Base-by-base conservation (phyloP, 2,329 filamentous ascomycete genomes). In the Alternaria ethzedia region DNA sequence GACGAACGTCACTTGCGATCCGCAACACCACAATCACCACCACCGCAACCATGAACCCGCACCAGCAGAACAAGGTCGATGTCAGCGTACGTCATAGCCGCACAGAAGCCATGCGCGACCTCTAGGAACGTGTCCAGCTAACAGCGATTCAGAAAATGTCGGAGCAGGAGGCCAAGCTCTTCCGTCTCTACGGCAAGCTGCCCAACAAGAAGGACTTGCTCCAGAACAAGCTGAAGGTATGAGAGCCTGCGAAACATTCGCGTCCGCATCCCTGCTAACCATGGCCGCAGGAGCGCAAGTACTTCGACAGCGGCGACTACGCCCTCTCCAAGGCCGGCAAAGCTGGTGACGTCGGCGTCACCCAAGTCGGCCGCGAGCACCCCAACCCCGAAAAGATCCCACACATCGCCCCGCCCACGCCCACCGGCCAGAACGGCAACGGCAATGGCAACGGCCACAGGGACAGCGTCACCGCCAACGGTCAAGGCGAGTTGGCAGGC, bases 61-160 rank as follows among this genome's bases (percentile, higher is more conserved):
- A 94, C 82, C 93, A 97, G 87, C 94, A 97, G 88, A 97, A 97
- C 87, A 98, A 99, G 87, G 88, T 98, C 77, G 96, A 99, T 83
- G 87, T 97, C 83, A 94, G 88, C 86, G 96, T 97, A 85, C 85
- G 92, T 88, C 67, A 70, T 70, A 59, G 32, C 45, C 61, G 65
- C 67, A 41, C 67, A 41, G n/a, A 17, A 41, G 15, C 64, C 70
- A 57, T 65, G 66, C 66, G 62, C 65, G 54, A 36, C 59, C 45
- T 54, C 21, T 25, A 41, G 32, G 30, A 28, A 54, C 20, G 28
- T 28, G 52, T 26, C 43, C 2, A 17, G 62, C 73, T 77, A 65
- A 78, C 43, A 26, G 58, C 45, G 56, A 45, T 46, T 61, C 80
- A 98, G 96, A 92, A 93, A 71, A 88, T 99, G 82, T 92, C 91